These are phyloP conservation scores for Gracilaria gracilis DNA, from an alignment of 23 red algal genomes.

Conservation along the genomic window DNA sequence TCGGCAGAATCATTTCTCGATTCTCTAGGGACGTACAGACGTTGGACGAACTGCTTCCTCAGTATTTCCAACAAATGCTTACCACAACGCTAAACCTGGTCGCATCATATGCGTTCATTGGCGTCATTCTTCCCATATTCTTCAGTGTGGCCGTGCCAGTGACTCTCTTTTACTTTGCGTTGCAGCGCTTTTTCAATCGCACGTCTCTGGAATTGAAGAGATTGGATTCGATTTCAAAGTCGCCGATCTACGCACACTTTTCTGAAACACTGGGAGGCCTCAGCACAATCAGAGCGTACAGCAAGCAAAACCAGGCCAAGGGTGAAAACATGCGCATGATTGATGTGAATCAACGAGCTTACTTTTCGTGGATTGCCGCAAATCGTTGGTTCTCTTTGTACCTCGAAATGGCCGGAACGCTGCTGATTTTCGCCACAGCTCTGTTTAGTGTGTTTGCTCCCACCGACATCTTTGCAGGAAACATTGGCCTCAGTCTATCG, in stretches of 20 bases:
- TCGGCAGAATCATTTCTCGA: slow-evolving; percentile 93
- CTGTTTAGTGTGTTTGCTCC: slow-evolving; percentile 78
- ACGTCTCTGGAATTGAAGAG: slow-evolving; percentile 87
- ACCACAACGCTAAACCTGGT: slow-evolving; percentile 70
- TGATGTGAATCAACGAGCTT: slow-evolving; percentile 84
- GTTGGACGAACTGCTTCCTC: slow-evolving; percentile 83
- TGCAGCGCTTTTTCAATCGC: slow-evolving; percentile 88
- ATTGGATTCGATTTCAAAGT: slow-evolving; percentile 92
- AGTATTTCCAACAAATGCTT: slow-evolving; percentile 79
- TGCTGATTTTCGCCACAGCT: slow-evolving; percentile 85
- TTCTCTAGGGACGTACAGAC: slow-evolving; percentile 82
- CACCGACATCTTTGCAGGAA: slow-evolving; percentile 44
- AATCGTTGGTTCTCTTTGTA: slow-evolving; percentile 90
- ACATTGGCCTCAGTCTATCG: slow-evolving; percentile 79
- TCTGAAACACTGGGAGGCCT: slow-evolving; percentile 95
- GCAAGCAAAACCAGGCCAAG: slow-evolving; percentile 53
- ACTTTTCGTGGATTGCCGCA: slow-evolving; percentile 73
- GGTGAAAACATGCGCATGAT: slow-evolving; percentile 76
- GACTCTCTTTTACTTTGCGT: slow-evolving; percentile 68
- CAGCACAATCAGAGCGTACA: slow-evolving; percentile 92
- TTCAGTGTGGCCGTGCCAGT: slow-evolving; percentile 77
- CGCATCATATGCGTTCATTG: slow-evolving; percentile 87
- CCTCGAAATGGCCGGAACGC: slow-evolving; percentile 82
- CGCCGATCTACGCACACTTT: slow-evolving; percentile 96
- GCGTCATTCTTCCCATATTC: slow-evolving; percentile 82